phyloP scores from a whole-genome alignment of 2,329 filamentous ascomycete species.

The Aspergillus brasiliensis region DNA sequence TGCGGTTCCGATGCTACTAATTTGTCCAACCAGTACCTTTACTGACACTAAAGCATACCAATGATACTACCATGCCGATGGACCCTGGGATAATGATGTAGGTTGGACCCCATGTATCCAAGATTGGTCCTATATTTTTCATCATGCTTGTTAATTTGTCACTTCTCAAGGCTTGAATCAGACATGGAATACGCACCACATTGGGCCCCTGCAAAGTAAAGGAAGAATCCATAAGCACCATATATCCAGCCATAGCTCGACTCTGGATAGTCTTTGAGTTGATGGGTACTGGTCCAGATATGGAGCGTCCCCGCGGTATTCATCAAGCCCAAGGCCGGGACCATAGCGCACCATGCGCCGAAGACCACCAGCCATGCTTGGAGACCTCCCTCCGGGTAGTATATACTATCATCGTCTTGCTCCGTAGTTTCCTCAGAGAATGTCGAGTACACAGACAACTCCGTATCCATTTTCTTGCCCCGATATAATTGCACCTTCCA shows the following conservation, averaged over 20 bases:
- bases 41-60: constrained; percentile 34
- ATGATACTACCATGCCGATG: constrained; percentile 24
- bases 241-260: constrained; percentile 47
- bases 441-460: neutral
- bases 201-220: constrained; percentile 36
- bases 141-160: neutral
- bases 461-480: neutral
- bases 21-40: constrained; percentile 15
- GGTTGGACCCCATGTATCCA: constrained; percentile 18
- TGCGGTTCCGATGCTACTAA: neutral
- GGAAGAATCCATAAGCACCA: constrained; percentile 43
- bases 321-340: constrained; percentile 44
- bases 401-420: neutral
- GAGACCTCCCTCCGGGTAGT: constrained; percentile 44
- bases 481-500: too few relatives aligned
- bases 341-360: constrained; percentile 42
- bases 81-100: constrained; percentile 21
- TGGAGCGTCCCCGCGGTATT: constrained; percentile 45
- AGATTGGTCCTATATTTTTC: constrained; percentile 15
- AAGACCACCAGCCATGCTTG: constrained; percentile 48
- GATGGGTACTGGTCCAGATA: constrained; percentile 41
- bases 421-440: neutral
- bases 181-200: constrained; percentile 9
- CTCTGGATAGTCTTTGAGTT: constrained; percentile 37
- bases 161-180: neutral